Base-by-base conservation (phyloP, 2,329 filamentous ascomycete species). In the Alternaria sp. region DNA sequence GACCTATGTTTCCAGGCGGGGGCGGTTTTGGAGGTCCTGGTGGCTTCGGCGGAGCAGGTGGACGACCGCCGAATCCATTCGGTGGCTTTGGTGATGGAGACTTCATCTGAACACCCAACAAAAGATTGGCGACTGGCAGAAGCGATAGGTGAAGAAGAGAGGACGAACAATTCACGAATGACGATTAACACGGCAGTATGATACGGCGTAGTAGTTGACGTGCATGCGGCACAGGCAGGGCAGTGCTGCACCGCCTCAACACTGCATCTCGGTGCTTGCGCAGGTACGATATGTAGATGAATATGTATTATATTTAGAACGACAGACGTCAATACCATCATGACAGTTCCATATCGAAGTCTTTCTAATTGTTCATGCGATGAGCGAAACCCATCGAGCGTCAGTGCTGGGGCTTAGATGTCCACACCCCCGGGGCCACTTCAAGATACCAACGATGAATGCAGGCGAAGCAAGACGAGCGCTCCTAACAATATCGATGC, bases 21-120 rank as follows among this genome's bases (percentile, higher is more conserved):
- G 81, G 82, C 56, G 80, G 82, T 6, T 77, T 78, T 18, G 84
- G 85, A 14, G 81, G 82, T 41, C 50, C 60, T 23, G 60, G 60
- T 41, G 81, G 82, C 30, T 71, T 74, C 11, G 72, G 74, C 6
- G 82, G 82, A 20, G 81, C 80, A 10, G 82, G 82, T 47, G 83
- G 83, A 18, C 72, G 84, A 53, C 86, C 86, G 30, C 84, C 84
- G 8, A 87, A 88, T 80, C 85, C 86, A 0, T 88, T 87, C 76
- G 86, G 87, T 9, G 87, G 87, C 1, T 89, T 87, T 77, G 88
- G 87, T 15, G 82, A 82, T 62, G 85, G 84, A 7, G 87, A 89
- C 71, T 89, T 89, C 66, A 86, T 89, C 54, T 79, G 63, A 64
- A 12, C 12, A 15, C 9, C 37, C 60, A 14, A n/a, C n/a, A 23